These are phyloP conservation scores for Sicyos baderoa DNA, from an alignment of 306 rosid genomes.

Conservation along the genomic window DNA sequence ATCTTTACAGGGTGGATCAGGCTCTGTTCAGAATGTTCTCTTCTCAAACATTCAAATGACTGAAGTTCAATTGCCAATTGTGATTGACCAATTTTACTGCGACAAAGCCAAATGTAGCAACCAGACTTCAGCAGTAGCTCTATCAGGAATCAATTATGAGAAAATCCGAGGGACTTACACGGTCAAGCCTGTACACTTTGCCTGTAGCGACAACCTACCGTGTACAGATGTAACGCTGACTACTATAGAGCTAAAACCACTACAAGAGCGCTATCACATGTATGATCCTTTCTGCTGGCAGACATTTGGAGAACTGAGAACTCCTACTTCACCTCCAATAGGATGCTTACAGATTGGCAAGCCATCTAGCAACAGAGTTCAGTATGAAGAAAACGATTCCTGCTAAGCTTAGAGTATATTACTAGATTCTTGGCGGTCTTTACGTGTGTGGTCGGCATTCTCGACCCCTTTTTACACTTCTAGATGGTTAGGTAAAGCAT, in stretches of 20 bases:
- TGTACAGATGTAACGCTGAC: constrained; percentile 77
- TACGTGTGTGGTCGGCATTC: constrained; percentile 45
- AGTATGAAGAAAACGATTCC: constrained; percentile 56
- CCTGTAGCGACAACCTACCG: constrained; percentile 90
- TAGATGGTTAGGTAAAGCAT: constrained; percentile 37
- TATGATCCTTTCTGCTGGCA: constrained; percentile 93
- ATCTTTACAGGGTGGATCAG: constrained; percentile 76
- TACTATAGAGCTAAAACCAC: constrained; percentile 56
- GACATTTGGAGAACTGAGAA: constrained; percentile 65
- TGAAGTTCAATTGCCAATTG: constrained; percentile 89
- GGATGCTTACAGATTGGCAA: constrained; percentile 72
- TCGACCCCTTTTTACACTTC: constrained; percentile 43
- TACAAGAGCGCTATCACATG: constrained; percentile 71
- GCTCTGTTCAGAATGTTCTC: constrained; percentile 77
- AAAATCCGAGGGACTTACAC: constrained; percentile 78
- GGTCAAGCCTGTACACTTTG: constrained; percentile 84
- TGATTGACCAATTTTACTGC: constrained; percentile 91
- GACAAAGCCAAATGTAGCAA: constrained; percentile 69
- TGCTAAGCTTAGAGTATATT: constrained; percentile 39
- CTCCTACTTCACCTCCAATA: constrained; percentile 80
- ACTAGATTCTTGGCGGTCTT: constrained; percentile 27
- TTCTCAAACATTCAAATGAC: constrained; percentile 85
- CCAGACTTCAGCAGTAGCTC: constrained; percentile 74
- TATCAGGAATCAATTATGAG: constrained; percentile 82
- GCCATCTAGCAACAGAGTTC: constrained; percentile 66